Evolutionary conservation across 257 asterid species (phyloP), one percentile per base, ranked within the genome.

Genomic region (Penstemon eatonii): DNA sequence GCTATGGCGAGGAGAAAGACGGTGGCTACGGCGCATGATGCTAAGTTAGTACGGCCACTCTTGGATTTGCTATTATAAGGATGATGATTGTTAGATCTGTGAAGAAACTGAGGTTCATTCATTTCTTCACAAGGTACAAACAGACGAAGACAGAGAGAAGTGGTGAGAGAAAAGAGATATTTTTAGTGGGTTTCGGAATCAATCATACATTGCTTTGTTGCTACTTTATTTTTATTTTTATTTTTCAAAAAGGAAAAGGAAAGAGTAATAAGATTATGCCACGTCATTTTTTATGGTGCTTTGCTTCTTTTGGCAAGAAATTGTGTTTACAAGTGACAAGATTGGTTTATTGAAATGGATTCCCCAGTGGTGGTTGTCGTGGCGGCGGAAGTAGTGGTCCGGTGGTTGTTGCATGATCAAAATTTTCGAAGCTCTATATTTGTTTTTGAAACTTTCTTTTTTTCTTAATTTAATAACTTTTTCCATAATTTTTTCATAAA

Each of bases 1-100:
- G 81, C 76, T 63, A 86, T 60, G 39, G 85, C 78, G 68, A 92
- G 77, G 5, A 92, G 77, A 80, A 92, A 92, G 43, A 79, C 75
- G 73, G 98, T 83, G 57, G 96, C 98, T 47, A 84, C 92, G 45
- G 65, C 72, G 72, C 98, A 92, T 3, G 98, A 92, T 12, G 98
- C 96, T 60, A 92, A 53, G 45, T 89, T 87, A 7, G 96, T 86
- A 44, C 88, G 75, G 68, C 92, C 83, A 5, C 81, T 65, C 55
- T 74, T 78, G 43, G 82, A 65, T 67, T 77, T 76, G 80, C 56
- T 10, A 11, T 11, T 45, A 11, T 46, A 33, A 55, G 67, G 73
- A 7, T 66, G 49, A 13, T 61, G 69, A 36, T 75, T 68, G 55
- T 74, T 71, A 68, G 96, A 87, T 90, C 93, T 80, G 76, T 38